Percentiles rank a stretch among this genome's conserved stretches.
phyloP scores from a whole-genome alignment of 2,329 filamentous ascomycete species.

The Aspergillus chevalieri region DNA sequence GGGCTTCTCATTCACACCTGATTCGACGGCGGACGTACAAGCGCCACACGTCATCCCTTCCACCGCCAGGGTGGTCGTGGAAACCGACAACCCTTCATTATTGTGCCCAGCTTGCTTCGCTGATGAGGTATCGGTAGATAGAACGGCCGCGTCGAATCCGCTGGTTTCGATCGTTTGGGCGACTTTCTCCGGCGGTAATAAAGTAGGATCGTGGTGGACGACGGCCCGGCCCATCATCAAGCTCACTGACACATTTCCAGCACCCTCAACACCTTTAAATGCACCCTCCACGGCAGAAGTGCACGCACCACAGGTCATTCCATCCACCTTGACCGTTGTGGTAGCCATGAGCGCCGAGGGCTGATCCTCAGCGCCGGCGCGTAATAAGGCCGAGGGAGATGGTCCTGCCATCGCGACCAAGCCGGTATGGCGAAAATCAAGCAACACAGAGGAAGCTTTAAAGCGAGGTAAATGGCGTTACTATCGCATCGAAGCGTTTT shows the following conservation, averaged over 20 bases:
- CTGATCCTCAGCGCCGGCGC: conserved; percentile 12
- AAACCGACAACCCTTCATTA: conserved; percentile 29
- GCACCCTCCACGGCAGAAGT: conserved; percentile 92
- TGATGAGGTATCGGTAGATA: conserved; percentile 69
- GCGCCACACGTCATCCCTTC: conserved; percentile 90
- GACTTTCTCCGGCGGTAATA: conserved; percentile 67
- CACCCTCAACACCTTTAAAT: conserved; percentile 74
- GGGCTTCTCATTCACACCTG: conserved; percentile 66
- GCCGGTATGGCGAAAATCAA: conserved; percentile 4
- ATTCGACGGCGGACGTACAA: conserved; percentile 79
- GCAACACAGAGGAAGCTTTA: conserved; percentile 10
- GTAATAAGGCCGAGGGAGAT: conserved; percentile 11
- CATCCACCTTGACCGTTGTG: conserved; percentile 83
- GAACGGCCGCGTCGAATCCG: conserved; percentile 83
- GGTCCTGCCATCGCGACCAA: conserved; percentile 15
- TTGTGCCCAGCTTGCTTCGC: conserved; percentile 38
- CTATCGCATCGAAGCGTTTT: conserved; percentile 11
- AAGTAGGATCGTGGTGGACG: conserved; percentile 74
- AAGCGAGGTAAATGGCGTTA: conserved; percentile 3
- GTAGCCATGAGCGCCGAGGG: conserved; percentile 65
- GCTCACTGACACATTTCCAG: conserved; percentile 83
- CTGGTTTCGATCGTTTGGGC: conserved; percentile 84
- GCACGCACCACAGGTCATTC: conserved; percentile 85
- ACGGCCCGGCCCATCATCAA: conserved; percentile 95
- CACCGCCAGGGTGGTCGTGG: conserved; percentile 70